Base-by-base conservation (phyloP, 2,329 filamentous ascomycete genomes). In the Tothia fuscella region DNA sequence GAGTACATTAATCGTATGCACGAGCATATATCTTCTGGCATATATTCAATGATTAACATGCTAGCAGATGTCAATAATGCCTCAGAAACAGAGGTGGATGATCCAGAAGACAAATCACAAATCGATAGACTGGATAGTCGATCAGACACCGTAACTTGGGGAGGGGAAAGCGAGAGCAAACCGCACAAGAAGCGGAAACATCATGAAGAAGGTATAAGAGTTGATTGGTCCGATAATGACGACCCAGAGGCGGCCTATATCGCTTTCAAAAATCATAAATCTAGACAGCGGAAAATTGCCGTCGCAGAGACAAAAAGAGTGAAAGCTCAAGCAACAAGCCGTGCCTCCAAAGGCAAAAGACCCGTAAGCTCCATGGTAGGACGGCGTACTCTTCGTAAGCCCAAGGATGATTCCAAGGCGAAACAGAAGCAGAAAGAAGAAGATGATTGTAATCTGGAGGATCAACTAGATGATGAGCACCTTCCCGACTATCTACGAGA, bases 401-500 rank as follows among this genome's bases (percentile, higher is more conserved):
- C 25, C 10, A 24, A 34, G 29, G 16, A 16, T 7, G 35, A 28
- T 14, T 21, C 7, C 10, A 34, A 16, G 6, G 25, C 33, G 14
- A 20, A 31, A 6, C 13, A 19, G n/a, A 19, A 31, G 14, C 34
- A 31, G 39, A 22, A 30, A 5, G 47, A 49, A 24, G 45, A 50
- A 6, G 30, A 47, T 26, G 43, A 41, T 17, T 45, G 48, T 41
- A 43, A 48, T 42, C 30, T 38, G 46, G 0, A 48, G 57, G 10
- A 54, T 57, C 44, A 51, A 60, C 57, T 3, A 52, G 67, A 73
- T 17, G 68, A 73, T 34, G 67, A 72, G 4, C 31, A 50, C 12
- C 62, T 91, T 3, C 87, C 88, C 0, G 75, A 80, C 16, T 89
- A 93, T 55, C 57, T 94, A 21, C 69, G 72, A 48, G 61, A 72